Conservation (phyloP, 768 basidiomycete genomes). For the Agaricus subrufescens region DNA sequence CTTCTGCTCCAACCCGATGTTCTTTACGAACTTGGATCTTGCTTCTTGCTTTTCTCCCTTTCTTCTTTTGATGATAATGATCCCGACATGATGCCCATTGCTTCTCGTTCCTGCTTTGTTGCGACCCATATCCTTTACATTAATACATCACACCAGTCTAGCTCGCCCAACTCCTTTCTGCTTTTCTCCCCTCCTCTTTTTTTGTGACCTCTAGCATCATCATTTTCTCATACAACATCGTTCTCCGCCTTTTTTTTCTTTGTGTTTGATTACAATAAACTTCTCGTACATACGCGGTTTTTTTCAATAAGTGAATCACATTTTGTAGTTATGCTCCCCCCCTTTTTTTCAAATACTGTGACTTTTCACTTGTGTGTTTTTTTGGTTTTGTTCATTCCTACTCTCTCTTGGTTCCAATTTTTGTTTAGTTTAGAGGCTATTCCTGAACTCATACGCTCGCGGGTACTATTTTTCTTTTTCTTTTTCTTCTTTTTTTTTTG, state of each 20-base stretch:
- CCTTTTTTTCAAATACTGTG: slow-evolving; percentile 14
- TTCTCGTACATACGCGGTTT: slow-evolving; percentile 6
- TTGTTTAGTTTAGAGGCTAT: slow-evolving; percentile 14
- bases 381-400: slow-evolving; percentile 6
- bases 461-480: slow-evolving; percentile 5
- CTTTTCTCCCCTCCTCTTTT: slow-evolving; percentile 10
- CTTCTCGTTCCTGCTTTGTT: slow-evolving; percentile 3
- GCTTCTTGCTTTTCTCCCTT: slow-evolving; percentile 18
- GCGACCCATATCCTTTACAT: background rate
- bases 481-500: no score
- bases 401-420: slow-evolving; percentile 11
- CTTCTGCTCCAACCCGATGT: slow-evolving; percentile 10
- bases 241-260: background rate
- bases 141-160: background rate
- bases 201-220: background rate
- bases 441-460: slow-evolving; percentile 11
- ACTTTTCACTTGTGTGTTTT: slow-evolving; percentile 13
- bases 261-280: slow-evolving; percentile 9
- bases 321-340: slow-evolving; percentile 7
- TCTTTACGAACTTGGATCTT: slow-evolving; percentile 14
- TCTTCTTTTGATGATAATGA: slow-evolving; percentile 11
- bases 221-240: background rate
- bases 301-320: slow-evolving; percentile 2
- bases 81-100: slow-evolving; percentile 7
- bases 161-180: background rate